These are phyloP conservation scores for Penicillium angulare DNA, from an alignment of 495 filamentous ascomycete species.

Conservation along the genomic window DNA sequence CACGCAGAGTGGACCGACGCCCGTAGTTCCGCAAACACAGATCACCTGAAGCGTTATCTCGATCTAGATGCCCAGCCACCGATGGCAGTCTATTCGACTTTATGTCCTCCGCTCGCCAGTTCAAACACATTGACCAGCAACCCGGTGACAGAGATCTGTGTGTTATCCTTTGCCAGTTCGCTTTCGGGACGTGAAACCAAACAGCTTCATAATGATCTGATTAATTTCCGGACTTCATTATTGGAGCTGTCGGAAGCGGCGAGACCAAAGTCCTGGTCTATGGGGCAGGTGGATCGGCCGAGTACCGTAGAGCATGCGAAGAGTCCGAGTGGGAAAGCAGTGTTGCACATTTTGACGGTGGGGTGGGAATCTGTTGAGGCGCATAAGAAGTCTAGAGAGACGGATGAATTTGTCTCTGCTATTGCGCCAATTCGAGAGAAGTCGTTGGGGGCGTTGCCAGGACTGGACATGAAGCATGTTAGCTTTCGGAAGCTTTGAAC, in stretches of 20 bases:
- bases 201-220: slow-evolving; percentile 25
- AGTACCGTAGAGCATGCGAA: slow-evolving; percentile 35
- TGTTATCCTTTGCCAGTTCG: slow-evolving; percentile 30
- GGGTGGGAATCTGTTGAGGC: slow-evolving; percentile 57
- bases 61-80: slow-evolving; percentile 16
- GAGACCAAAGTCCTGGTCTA: slow-evolving; percentile 39
- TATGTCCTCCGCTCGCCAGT: slow-evolving; percentile 29
- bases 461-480: slow-evolving; percentile 45
- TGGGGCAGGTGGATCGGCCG: slow-evolving; percentile 43
- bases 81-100: slow-evolving; percentile 28
- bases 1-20: slow-evolving; percentile 40
- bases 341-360: slow-evolving; percentile 36
- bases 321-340: slow-evolving; percentile 36
- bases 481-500: slow-evolving; percentile 32
- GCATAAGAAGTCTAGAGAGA: slow-evolving; percentile 47
- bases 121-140: slow-evolving; percentile 35
- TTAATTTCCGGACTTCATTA: slow-evolving; percentile 35
- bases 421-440: slow-evolving; percentile 40
- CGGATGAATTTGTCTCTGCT: slow-evolving; percentile 40
- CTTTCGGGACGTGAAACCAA: slow-evolving; percentile 20
- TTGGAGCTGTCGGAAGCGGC: slow-evolving; percentile 30
- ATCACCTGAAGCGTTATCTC: slow-evolving; percentile 27
- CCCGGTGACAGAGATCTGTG: slow-evolving; percentile 40
- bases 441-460: slow-evolving; percentile 32
- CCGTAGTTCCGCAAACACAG: slow-evolving; percentile 20